Percentiles rank a stretch among this genome's conserved stretches.
These are phyloP conservation scores for Alternaria sp. DNA, from an alignment of 2,329 filamentous ascomycete genomes.

Conservation along the genomic window DNA sequence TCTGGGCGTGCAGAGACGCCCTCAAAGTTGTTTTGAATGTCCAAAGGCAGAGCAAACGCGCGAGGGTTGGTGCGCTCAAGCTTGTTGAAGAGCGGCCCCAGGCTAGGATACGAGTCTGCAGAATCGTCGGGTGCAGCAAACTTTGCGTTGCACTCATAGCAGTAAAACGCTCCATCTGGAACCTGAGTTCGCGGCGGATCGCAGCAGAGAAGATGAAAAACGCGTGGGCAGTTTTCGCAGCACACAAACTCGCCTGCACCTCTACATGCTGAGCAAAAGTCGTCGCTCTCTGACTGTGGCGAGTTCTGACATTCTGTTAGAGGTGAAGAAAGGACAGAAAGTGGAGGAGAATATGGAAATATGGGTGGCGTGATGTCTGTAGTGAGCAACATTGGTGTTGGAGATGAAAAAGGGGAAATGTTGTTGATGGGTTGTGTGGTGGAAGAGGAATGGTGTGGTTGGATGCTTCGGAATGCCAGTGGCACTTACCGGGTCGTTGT, in stretches of 20 bases:
- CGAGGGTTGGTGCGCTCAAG: conserved; percentile 75
- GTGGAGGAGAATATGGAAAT: conserved; percentile 49
- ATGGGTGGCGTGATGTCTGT: conserved; percentile 39
- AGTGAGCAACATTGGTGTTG: conserved; percentile 48
- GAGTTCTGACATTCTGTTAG: conserved; percentile 54
- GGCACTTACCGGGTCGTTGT: conserved; percentile 63
- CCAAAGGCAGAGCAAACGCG: conserved; percentile 73
- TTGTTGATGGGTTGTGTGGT: conserved; percentile 48
- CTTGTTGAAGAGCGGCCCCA: conserved; percentile 70
- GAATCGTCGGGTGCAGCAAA: conserved; percentile 38
- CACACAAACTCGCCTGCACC: conserved; percentile 86
- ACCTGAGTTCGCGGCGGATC: conserved; percentile 69
- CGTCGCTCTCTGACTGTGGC: conserved; percentile 73
- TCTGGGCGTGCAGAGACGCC: conserved; percentile 78
- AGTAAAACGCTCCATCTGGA: conserved; percentile 71
- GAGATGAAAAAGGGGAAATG: conserved; percentile 34
- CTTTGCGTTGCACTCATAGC: conserved; percentile 61
- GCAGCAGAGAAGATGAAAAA: conserved; percentile 89
- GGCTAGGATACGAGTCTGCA: conserved; percentile 32
- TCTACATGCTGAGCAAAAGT: conserved; percentile 86
- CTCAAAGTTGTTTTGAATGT: conserved; percentile 78
- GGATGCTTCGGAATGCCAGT: conserved; percentile 55
- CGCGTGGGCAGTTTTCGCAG: conserved; percentile 89
- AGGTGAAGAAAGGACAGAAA: conserved; percentile 47
- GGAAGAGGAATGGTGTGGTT: conserved; percentile 52